A percentile compares a stretch with the other conserved stretches of the same genome.
phyloP scores from a whole-genome alignment of 2,329 filamentous ascomycete species.

The Polychaeton citri region DNA sequence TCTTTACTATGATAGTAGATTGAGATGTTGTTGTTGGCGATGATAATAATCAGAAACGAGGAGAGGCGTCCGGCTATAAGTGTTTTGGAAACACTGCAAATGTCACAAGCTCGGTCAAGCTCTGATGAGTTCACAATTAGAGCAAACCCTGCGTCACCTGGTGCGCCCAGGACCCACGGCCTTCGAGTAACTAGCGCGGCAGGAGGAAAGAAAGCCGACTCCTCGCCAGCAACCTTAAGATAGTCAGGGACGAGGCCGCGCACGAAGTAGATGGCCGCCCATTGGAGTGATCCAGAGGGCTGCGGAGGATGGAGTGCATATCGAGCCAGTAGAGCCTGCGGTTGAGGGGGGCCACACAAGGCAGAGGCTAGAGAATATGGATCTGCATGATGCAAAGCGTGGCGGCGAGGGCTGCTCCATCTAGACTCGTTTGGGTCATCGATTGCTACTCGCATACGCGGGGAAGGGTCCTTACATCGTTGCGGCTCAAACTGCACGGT shows the following conservation, averaged over 20 bases:
- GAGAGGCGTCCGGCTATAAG: no score
- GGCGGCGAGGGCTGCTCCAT: not conserved
- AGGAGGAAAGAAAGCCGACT: not conserved
- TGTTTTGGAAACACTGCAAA: not conserved
- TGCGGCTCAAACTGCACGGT: no score
- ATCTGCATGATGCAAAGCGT: not conserved
- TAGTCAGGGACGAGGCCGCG: not conserved
- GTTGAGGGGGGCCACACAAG: not conserved
- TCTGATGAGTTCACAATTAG: constrained; percentile 3
- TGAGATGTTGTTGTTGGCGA: no score
- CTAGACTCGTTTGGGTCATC: no score
- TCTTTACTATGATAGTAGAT: no score
- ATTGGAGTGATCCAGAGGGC: not conserved
- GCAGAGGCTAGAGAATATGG: not conserved
- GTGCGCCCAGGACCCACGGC: not conserved
- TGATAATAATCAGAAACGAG: no score
- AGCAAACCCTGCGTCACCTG: constrained; percentile 12
- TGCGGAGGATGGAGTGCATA: not conserved
- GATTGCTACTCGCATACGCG: not conserved
- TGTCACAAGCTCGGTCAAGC: not conserved
- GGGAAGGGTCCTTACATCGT: not conserved
- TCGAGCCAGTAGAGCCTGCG: not conserved
- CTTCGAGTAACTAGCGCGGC: not conserved
- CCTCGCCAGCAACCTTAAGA: not conserved
- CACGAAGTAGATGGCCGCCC: not conserved